Evolutionary conservation across 1,284 basidiomycete species (phyloP).

Genomic region (Tetrapyrgos nigripes): DNA sequence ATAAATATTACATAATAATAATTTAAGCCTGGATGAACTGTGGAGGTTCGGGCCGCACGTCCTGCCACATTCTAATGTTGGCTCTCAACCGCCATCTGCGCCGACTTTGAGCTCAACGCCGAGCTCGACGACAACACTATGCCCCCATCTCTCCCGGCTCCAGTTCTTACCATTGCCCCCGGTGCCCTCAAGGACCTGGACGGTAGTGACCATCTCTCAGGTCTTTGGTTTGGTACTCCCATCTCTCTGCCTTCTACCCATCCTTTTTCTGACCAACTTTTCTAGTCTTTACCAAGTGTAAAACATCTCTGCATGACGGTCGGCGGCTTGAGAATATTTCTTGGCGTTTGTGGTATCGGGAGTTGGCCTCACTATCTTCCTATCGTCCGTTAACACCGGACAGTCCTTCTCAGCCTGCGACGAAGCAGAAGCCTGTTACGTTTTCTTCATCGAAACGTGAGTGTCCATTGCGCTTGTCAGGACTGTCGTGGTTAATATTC

Average conservation of each 20-base stretch:
- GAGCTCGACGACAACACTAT: conserved; percentile 37
- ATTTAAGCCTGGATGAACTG: background rate
- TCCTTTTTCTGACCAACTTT: conserved; percentile 17
- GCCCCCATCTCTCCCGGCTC: conserved; percentile 58
- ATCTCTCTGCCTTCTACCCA: conserved; percentile 9
- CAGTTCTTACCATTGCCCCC: conserved; percentile 66
- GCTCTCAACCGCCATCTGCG: conserved; percentile 8
- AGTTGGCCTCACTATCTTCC: conserved; percentile 47
- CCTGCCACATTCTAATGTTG: conserved; percentile 9
- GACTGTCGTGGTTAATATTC: background rate
- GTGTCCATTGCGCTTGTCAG: background rate
- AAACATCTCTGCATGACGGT: conserved; percentile 78
- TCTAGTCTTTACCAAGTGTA: conserved; percentile 85
- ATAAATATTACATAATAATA: background rate
- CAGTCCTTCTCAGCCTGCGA: conserved; percentile 31
- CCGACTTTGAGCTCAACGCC: background rate
- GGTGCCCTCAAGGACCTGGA: conserved; percentile 71
- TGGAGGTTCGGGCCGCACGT: background rate
- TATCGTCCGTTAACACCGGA: conserved; percentile 29
- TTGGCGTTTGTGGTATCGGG: conserved; percentile 85
- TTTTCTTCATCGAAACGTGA: conserved; percentile 1
- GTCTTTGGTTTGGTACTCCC: conserved; percentile 64
- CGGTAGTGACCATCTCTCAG: conserved; percentile 64
- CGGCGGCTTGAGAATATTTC: conserved; percentile 83
- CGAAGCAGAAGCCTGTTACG: background rate